Base-by-base conservation (phyloP, 495 filamentous ascomycete species). In the Penicillium pulvis region DNA sequence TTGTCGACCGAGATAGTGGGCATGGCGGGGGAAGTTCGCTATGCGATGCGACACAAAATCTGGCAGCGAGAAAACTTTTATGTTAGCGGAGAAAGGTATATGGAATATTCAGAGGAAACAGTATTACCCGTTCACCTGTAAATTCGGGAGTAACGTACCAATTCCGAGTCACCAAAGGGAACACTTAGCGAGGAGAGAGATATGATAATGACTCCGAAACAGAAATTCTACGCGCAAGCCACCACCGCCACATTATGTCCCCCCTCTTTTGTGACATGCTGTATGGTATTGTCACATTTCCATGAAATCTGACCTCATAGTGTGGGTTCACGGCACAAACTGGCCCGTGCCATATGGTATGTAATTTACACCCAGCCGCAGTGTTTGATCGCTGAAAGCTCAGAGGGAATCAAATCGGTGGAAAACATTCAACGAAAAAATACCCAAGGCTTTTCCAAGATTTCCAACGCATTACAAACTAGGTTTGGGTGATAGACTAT, bases 1-100 rank as follows among this genome's bases (percentile, higher is more conserved):
- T 98, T 98, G 79, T 97, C 89, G 59, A 97, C 91, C 66, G 87
- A 82, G 60, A 98, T 95, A 69, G 94, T 98, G 78, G 94, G 94
- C 81, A 83, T 83, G 63, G 62, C 78, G 72, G 66, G 69, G 72
- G 66, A 36, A 19, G 53, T 59, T 61, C 58, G 65, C 64, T 51
- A 61, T 64, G 62, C 61, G 65, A 64, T 50, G 41, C 63, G 53
- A 62, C 58, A 51, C 35, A 45, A 54, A 23, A 60, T 60, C 57
- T 55, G 19, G 50, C 23, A 11, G 26, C 26, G 26, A 49, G 46
- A 31, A 30, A 17, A 28, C 6, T 4, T 33, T 19, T 17, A 28
- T 17, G 26, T 49, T 49, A 49, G 53, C 52, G 28, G 39, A 36
- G 39, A 3, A 17, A 41, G 6, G 17, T 41, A 41, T n/a, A 6